Percentiles rank a stretch among this genome's conserved stretches.
phyloP scores from a whole-genome alignment of 139 green algal species.

The Coccomyxa sp. region DNA sequence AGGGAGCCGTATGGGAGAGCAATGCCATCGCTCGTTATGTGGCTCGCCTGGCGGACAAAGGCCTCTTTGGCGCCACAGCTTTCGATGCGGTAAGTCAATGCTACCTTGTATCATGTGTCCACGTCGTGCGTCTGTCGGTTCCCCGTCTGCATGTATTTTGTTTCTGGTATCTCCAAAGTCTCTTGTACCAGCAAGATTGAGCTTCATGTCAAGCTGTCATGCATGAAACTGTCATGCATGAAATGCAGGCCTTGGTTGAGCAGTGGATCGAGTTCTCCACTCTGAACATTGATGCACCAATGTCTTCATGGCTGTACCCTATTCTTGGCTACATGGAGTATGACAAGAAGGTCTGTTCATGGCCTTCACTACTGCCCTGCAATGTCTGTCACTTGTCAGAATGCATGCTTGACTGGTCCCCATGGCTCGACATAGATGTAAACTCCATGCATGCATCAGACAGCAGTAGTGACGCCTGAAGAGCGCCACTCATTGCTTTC shows the following conservation, averaged over 20 bases:
- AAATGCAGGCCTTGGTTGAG: constrained; percentile 32
- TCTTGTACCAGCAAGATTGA: neutral
- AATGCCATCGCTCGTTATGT: constrained; percentile 64
- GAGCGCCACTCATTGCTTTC: too few species aligned
- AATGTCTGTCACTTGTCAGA: too few species aligned
- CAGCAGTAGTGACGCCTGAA: too few species aligned
- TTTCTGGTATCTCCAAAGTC: too few species aligned
- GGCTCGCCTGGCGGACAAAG: constrained; percentile 22
- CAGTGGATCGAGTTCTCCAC: constrained; percentile 50
- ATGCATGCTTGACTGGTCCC: too few species aligned
- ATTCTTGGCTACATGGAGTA: constrained; percentile 20
- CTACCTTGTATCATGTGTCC: neutral
- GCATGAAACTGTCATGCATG: neutral
- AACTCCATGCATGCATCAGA: too few species aligned
- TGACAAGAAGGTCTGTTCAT: constrained; percentile 32
- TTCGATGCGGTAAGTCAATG: constrained; percentile 13
- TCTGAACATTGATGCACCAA: constrained; percentile 31
- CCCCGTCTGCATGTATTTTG: neutral
- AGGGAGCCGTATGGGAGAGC: constrained; percentile 48
- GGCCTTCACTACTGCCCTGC: too few species aligned
- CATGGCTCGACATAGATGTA: too few species aligned
- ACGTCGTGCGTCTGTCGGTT: neutral
- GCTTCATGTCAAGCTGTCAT: neutral
- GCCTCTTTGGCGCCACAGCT: constrained; percentile 27
- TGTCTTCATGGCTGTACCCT: constrained; percentile 33